Conservation (phyloP, 305 asterid species). For the Fraxinus dipetala region DNA sequence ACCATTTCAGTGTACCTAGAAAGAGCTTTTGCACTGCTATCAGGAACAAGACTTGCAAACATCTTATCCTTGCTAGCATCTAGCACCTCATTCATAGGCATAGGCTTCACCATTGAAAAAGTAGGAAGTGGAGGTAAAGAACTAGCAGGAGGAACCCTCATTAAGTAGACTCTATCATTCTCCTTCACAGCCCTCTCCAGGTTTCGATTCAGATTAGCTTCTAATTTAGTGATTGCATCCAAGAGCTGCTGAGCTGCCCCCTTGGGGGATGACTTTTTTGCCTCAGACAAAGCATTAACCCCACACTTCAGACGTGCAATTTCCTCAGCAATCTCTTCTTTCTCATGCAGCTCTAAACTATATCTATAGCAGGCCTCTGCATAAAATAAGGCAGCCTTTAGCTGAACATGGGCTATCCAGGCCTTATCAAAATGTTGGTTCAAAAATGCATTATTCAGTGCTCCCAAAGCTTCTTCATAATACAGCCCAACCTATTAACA, state of each 20-base stretch:
- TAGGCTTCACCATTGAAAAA: constrained; percentile 87
- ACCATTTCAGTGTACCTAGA: constrained; percentile 95
- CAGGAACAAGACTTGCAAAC: constrained; percentile 94
- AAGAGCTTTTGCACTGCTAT: constrained; percentile 85
- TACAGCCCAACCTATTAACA: constrained; percentile 69
- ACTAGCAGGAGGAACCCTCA: constrained; percentile 91
- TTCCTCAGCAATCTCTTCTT: constrained; percentile 96
- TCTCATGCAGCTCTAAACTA: constrained; percentile 84
- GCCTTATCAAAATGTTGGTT: constrained; percentile 88
- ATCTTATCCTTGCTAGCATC: constrained; percentile 84
- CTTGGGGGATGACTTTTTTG: constrained; percentile 71
- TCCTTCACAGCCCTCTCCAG: constrained; percentile 90
- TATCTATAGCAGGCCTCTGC: constrained; percentile 91
- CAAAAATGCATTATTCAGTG: constrained; percentile 67
- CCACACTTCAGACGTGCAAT: constrained; percentile 92
- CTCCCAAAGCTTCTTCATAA: constrained; percentile 89
- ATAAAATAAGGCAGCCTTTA: constrained; percentile 85
- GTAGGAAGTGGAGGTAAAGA: constrained; percentile 77
- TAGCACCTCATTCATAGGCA: constrained; percentile 80
- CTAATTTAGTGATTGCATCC: constrained; percentile 74
- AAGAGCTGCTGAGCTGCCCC: constrained; percentile 84
- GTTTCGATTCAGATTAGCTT: constrained; percentile 58
- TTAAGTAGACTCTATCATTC: constrained; percentile 89
- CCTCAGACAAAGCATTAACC: constrained; percentile 58
- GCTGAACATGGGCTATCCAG: constrained; percentile 89